Conservation (phyloP, 345 rosid species). For the Arabidopsis arenosa region DNA sequence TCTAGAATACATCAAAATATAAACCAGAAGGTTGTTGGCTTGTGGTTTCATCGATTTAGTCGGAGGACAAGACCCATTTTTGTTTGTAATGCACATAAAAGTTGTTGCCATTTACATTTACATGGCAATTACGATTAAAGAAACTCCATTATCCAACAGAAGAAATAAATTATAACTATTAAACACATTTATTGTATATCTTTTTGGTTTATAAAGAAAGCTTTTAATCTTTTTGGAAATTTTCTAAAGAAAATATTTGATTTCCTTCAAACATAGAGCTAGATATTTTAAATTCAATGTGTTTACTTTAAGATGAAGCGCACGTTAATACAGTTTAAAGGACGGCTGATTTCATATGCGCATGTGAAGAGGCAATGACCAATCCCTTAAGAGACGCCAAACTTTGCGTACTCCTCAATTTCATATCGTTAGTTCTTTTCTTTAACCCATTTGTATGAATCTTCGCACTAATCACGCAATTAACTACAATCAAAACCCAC, state of each 20-base stretch:
- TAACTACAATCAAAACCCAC: constrained; percentile 6
- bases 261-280: constrained; percentile 5
- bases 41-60: not conserved
- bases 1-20: not conserved
- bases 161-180: constrained; percentile 8
- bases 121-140: not conserved
- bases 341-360: constrained; percentile 50
- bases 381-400: constrained; percentile 53
- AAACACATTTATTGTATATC: not conserved
- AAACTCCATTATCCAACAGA: constrained; percentile 17
- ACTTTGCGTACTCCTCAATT: constrained; percentile 47
- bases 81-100: not conserved
- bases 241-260: constrained; percentile 12
- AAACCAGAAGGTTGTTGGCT: not conserved
- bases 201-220: constrained; percentile 10
- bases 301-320: constrained; percentile 51
- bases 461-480: constrained; percentile 31
- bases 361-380: constrained; percentile 55
- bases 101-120: too few species aligned
- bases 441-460: constrained; percentile 1
- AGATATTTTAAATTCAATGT: not conserved
- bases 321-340: constrained; percentile 47
- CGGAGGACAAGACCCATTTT: not conserved
- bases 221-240: not conserved
- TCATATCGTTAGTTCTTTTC: not conserved